Base-by-base conservation (phyloP, 2,329 filamentous ascomycete species). In the Bertia moriformis region DNA sequence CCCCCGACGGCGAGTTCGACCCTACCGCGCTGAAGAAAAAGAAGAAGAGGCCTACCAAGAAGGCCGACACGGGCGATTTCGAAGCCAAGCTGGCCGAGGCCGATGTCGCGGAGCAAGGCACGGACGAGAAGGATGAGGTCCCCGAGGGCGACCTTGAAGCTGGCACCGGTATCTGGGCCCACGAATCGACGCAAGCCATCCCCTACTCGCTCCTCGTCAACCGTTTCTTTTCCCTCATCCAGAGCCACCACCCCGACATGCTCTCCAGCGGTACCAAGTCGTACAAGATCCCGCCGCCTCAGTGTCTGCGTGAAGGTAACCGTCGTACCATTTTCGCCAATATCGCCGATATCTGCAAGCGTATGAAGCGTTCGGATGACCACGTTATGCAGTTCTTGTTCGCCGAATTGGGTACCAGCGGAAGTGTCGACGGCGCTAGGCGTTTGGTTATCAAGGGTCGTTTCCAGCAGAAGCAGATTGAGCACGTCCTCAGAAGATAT, bases 281-380 rank as follows among this genome's bases (percentile, higher is more conserved):
- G 63, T 98, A 96, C 78, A 96, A 96, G 78, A 98, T 98, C 51
- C 91, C 91, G 39, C 91, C 91, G 39, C 91, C 91, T 38, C 91
- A 98, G 69, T 96, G 91, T 67, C 78, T 96, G 57, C 88, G 91
- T 67, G 91, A 98, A 87, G 91, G 91, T 60, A 98, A 98, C 78
- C 93, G 94, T 77, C 15, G 15, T 10, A 98, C 91, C 45, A 94
- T 98, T 56, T 98, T 98, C 56, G 91, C 89, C 69, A 98, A 98
- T 69, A 91, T 98, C 56, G 78, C 86, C 59, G 91, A 98, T 59
- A 96, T 98, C 55, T 93, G 87, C 74, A 94, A 94, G 74, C 79
- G 89, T 53, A 96, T 98, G 88, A 98, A 98, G 79, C 78, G 91
- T 61, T 88, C 84, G 46, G 89, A 96, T 57, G 91, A 98, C 65